phyloP scores from a whole-genome alignment of 1,284 basidiomycete species.

The Blastosporella zonata region DNA sequence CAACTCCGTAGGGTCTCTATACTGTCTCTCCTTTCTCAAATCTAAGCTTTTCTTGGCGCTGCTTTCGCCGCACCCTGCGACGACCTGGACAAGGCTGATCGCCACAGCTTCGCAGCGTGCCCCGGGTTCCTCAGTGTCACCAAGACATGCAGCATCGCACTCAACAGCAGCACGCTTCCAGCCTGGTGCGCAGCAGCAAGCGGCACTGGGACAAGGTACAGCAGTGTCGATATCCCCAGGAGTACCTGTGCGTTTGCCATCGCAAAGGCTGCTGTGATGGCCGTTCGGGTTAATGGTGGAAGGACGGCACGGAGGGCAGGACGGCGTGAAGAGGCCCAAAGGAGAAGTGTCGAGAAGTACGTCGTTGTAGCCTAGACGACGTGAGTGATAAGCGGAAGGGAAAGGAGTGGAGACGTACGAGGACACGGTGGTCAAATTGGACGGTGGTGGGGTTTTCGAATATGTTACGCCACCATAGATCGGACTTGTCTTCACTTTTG shows the following conservation, averaged over 20 bases:
- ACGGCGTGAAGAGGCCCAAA: constrained; percentile 58
- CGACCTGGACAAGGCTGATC: constrained; percentile 25
- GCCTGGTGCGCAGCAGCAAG: constrained; percentile 95
- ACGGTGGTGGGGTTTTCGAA: constrained; percentile 98
- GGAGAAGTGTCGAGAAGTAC: constrained; percentile 64
- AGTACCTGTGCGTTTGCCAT: constrained; percentile 87
- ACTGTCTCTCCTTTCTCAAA: too few species aligned
- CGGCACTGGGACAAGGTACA: constrained; percentile 93
- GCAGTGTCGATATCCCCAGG: constrained; percentile 87
- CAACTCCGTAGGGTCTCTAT: too few species aligned
- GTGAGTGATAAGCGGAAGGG: not conserved
- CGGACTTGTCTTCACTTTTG: constrained; percentile 62
- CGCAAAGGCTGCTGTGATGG: constrained; percentile 69
- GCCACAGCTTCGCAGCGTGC: constrained; percentile 63
- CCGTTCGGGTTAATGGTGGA: constrained; percentile 63
- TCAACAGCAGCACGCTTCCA: constrained; percentile 86
- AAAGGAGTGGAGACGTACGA: constrained; percentile 50
- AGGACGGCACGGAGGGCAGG: constrained; percentile 57
- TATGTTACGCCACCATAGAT: constrained; percentile 90
- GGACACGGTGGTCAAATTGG: constrained; percentile 92
- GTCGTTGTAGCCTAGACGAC: constrained; percentile 75
- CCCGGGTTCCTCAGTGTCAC: constrained; percentile 74
- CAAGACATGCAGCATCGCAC: constrained; percentile 78
- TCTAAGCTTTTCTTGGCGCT: too few species aligned
- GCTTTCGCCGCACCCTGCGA: not conserved